Evolutionary conservation across 1,284 basidiomycete species (phyloP).

Genomic region (Malassezia brasiliensis): DNA sequence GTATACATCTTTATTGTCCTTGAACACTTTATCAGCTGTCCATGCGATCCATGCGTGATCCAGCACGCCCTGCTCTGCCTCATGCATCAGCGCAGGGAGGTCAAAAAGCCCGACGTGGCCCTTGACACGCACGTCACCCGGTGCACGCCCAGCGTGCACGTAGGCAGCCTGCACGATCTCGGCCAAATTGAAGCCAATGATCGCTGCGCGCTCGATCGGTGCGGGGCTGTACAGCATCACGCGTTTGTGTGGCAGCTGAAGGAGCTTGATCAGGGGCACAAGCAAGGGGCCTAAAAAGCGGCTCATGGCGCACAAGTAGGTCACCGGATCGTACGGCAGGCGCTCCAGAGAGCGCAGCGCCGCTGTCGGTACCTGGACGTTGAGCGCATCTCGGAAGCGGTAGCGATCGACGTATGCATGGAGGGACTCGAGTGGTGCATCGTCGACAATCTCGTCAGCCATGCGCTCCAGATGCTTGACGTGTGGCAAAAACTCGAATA

Average conservation of each 20-base stretch:
- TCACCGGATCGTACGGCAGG: constrained; percentile 15
- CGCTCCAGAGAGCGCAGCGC: not conserved
- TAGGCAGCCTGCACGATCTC: constrained; percentile 15
- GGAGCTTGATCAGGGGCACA: constrained; percentile 7
- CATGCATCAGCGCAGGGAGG: not conserved
- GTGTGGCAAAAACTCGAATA: constrained; percentile 7
- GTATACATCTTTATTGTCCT: constrained; percentile 4
- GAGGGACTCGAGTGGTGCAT: not conserved
- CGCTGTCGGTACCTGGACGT: not conserved
- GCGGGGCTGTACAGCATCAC: constrained; percentile 15
- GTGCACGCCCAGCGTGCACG: constrained; percentile 5
- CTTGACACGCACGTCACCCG: constrained; percentile 7
- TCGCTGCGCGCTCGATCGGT: constrained; percentile 15
- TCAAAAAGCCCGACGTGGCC: constrained; percentile 9
- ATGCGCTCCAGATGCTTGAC: not conserved
- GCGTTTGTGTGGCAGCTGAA: constrained; percentile 8
- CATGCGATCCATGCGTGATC: constrained; percentile 16
- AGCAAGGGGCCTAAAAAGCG: constrained; percentile 15
- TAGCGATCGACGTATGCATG: constrained; percentile 1
- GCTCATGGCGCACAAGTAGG: constrained; percentile 13
- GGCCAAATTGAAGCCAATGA: constrained; percentile 12
- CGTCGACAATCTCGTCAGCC: constrained; percentile 1
- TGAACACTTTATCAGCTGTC: constrained; percentile 12
- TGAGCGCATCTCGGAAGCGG: not conserved
- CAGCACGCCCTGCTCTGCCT: not conserved